A percentile compares a stretch with the other conserved stretches of the same genome.
These are phyloP conservation scores for Neckera pumila DNA, from an alignment of 225 moss, liverwort and hornwort genomes.

Conservation along the genomic window DNA sequence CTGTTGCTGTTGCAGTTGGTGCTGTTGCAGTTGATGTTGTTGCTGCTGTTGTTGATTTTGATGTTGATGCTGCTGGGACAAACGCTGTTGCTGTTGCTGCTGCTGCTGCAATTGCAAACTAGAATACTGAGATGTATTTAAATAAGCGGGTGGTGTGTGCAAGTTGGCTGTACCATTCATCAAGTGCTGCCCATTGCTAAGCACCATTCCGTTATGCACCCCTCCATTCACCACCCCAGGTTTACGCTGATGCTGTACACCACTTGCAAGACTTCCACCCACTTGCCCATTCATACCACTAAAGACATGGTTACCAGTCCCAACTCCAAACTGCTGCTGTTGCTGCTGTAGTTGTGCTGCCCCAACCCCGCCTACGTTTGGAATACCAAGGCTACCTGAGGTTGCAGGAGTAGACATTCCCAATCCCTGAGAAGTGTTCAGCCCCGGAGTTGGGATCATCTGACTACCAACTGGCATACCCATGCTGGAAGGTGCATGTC, in stretches of 20 bases:
- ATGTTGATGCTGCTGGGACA: slow-evolving; percentile 48
- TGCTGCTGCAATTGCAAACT: slow-evolving; percentile 64
- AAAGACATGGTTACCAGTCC: slow-evolving; percentile 39
- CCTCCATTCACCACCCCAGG: slow-evolving; percentile 49
- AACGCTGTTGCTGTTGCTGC: slow-evolving; percentile 9
- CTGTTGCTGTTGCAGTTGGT: slow-evolving; percentile 21
- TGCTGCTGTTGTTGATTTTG: slow-evolving; percentile 13
- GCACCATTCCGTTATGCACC: slow-evolving; percentile 69
- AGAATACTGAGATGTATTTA: slow-evolving; percentile 62
- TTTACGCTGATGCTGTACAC: slow-evolving; percentile 59
- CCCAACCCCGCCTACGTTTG: slow-evolving; percentile 28
- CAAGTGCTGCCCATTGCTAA: slow-evolving; percentile 65
- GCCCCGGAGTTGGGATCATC: slow-evolving; percentile 97
- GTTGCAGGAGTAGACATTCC: slow-evolving; percentile 51
- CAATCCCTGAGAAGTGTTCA: slow-evolving; percentile 52
- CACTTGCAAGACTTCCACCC: slow-evolving; percentile 40
- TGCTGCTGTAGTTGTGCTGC: slow-evolving; percentile 37
- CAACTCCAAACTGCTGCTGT: slow-evolving; percentile 50
- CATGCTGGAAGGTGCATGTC: slow-evolving; percentile 54
- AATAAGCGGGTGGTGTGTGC: slow-evolving; percentile 42
- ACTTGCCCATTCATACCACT: slow-evolving; percentile 71
- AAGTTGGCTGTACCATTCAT: slow-evolving; percentile 58
- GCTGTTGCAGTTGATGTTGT: slow-evolving; percentile 38
- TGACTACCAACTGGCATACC: slow-evolving; percentile 69
- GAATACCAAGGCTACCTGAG: slow-evolving; percentile 29